phyloP scores from a whole-genome alignment of 176 grass and related monocot species.

The Areca catechu region DNA sequence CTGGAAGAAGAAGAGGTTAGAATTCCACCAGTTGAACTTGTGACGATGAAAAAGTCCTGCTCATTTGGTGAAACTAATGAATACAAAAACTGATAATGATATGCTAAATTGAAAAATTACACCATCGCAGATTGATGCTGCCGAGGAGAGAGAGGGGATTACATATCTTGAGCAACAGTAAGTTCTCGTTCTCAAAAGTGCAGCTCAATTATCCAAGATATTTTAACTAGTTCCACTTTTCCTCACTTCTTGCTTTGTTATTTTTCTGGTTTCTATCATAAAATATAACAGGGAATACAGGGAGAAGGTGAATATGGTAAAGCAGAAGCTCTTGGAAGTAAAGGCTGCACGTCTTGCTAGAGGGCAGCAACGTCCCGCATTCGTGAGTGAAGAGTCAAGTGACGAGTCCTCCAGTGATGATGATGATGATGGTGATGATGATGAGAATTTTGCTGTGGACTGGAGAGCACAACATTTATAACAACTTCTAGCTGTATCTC shows the following conservation, averaged over 20 bases:
- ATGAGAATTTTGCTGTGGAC: conserved; percentile 32
- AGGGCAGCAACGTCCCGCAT: conserved; percentile 23
- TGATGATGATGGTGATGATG: conserved; percentile 3
- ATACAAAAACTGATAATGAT: neutral
- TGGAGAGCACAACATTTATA: conserved; percentile 52
- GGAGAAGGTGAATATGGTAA: conserved; percentile 38
- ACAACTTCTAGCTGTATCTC: neutral
- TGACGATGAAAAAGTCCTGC: neutral
- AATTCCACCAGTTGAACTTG: neutral
- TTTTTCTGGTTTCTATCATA: neutral
- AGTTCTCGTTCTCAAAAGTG: conserved; percentile 12
- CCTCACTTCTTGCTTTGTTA: no score
- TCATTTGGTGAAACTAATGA: neutral
- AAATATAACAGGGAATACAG: conserved; percentile 32
- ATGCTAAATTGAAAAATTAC: neutral
- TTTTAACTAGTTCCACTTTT: neutral
- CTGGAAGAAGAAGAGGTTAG: conserved; percentile 83
- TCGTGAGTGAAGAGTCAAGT: conserved; percentile 25
- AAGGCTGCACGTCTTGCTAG: conserved; percentile 29
- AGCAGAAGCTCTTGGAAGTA: conserved; percentile 35
- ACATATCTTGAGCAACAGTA: conserved; percentile 77
- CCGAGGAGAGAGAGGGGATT: conserved; percentile 77
- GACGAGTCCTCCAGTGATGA: conserved; percentile 29
- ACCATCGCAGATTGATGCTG: conserved; percentile 81
- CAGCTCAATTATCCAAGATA: neutral